These are phyloP conservation scores for Suillus sp. DNA, from an alignment of 768 basidiomycete genomes.

Conservation along the genomic window DNA sequence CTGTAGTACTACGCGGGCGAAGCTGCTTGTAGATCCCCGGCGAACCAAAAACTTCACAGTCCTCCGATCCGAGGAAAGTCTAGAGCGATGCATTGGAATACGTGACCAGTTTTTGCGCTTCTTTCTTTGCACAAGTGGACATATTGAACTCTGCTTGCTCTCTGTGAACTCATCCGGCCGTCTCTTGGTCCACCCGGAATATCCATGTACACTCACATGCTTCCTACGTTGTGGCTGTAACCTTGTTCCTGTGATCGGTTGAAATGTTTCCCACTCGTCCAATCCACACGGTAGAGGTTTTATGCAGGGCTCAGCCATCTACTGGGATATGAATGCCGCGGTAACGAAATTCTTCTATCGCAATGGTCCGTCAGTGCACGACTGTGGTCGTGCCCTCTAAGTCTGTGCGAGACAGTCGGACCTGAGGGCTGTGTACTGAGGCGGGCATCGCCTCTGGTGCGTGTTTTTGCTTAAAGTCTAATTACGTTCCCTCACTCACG, in stretches of 20 bases:
- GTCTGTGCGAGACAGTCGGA: slow-evolving; percentile 21
- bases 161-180: not conserved
- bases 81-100: slow-evolving; percentile 15
- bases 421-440: slow-evolving; percentile 12
- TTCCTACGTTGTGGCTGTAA: not conserved
- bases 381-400: slow-evolving; percentile 9
- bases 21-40: slow-evolving; percentile 11
- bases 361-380: slow-evolving; percentile 26
- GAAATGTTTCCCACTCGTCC: slow-evolving; percentile 1
- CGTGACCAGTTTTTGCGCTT: slow-evolving; percentile 1
- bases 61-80: slow-evolving; percentile 14
- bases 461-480: slow-evolving; percentile 40
- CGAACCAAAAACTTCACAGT: not conserved
- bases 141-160: slow-evolving; percentile 7
- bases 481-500: slow-evolving; percentile 37
- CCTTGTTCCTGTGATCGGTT: not conserved
- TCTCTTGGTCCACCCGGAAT: slow-evolving; percentile 4
- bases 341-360: slow-evolving; percentile 26
- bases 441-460: slow-evolving; percentile 28
- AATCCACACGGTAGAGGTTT: slow-evolving; percentile 5
- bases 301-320: slow-evolving; percentile 4
- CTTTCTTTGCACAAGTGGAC: slow-evolving; percentile 5
- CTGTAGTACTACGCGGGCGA: slow-evolving; percentile 16
- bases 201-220: slow-evolving; percentile 1
- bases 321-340: slow-evolving; percentile 33